Conservation (phyloP, 257 asterid genomes). For the Cynanchum wilfordii region DNA sequence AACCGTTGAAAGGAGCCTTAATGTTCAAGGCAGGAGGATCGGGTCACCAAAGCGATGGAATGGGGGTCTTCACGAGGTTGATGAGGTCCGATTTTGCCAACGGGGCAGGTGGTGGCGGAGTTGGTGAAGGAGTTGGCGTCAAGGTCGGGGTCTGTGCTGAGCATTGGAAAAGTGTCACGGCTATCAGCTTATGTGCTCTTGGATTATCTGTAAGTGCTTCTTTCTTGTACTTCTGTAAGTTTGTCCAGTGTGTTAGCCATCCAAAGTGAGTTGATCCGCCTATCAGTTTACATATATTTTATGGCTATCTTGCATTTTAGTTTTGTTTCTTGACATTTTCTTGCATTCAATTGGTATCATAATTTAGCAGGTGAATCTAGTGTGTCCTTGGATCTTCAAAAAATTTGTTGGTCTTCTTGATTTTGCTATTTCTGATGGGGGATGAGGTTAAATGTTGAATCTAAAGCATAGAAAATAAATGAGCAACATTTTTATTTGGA, state of each 20-base stretch:
- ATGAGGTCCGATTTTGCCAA: conserved; percentile 72
- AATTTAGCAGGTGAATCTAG: not conserved
- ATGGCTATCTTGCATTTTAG: not conserved
- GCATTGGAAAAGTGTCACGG: conserved; percentile 75
- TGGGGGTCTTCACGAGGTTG: conserved; percentile 81
- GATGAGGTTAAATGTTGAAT: not conserved
- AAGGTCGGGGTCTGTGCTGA: conserved; percentile 45
- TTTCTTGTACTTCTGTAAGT: not conserved
- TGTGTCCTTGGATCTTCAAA: not conserved
- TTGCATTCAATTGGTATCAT: not conserved
- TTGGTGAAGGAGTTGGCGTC: conserved; percentile 18
- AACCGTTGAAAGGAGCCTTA: conserved; percentile 65
- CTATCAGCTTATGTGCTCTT: conserved; percentile 71
- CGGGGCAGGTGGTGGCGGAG: conserved; percentile 35
- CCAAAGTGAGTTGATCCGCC: not conserved
- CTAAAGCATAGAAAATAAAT: not conserved
- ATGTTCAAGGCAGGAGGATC: conserved; percentile 82
- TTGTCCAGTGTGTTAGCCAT: not conserved
- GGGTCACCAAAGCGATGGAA: conserved; percentile 86
- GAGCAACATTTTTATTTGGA: not conserved
- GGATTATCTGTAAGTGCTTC: conserved; percentile 48
- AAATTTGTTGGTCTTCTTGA: not conserved
- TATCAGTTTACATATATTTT: not conserved
- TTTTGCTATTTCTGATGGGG: not conserved
- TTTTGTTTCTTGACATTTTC: not conserved